Base-by-base conservation (phyloP, 2,329 filamentous ascomycete genomes). In the Pseudomassariella vexata region DNA sequence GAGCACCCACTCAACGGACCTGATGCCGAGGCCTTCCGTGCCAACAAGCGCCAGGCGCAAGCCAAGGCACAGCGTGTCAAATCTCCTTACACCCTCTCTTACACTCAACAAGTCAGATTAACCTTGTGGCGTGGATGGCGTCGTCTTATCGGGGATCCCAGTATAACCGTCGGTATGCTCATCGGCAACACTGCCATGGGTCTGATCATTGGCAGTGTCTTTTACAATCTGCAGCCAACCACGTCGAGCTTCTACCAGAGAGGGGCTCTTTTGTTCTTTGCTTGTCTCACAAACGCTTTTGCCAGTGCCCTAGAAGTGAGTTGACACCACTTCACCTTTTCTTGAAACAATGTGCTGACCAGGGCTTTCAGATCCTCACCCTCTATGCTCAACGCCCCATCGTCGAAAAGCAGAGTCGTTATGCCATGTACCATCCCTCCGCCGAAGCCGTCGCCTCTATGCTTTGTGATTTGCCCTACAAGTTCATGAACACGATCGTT, bases 371-470 rank as follows among this genome's bases (percentile, higher is more conserved):
- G 68, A 89, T 94, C 50, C 57, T 90, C 19, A 85, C 82, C 0
- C 70, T 94, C 5, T 95, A 90, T 55, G 76, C 83, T 2, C 86
- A 94, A 70, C 80, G 88, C 19, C 82, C 85, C 2, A 94, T 95
- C 46, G 85, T 95, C 34, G 87, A 94, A 54, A 95, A 95, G 55
- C 88, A 95, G 47, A 63, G 72, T 36, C 77, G 82, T 34, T 95
- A 94, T 53, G 87, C 87, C 9, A 70, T 95, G 12, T 94, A 95
- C 50, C 88, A 94, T 49, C 86, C 89, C 0, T 87, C 82, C 9
- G 80, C 86, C 11, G 87, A 95, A 68, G 83, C 85, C 10, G 70
- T 85, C 35, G 79, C 84, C 0, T 90, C 84, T 3, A 90, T 94
- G 78, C 57, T 95, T 18, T 82, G 75, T 40, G 89, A 95, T 47